Evolutionary conservation across 78 protist genomes (phyloP), one percentile per base, ranked within the genome.

Genomic region (Monocercomonoides exilis): DNA sequence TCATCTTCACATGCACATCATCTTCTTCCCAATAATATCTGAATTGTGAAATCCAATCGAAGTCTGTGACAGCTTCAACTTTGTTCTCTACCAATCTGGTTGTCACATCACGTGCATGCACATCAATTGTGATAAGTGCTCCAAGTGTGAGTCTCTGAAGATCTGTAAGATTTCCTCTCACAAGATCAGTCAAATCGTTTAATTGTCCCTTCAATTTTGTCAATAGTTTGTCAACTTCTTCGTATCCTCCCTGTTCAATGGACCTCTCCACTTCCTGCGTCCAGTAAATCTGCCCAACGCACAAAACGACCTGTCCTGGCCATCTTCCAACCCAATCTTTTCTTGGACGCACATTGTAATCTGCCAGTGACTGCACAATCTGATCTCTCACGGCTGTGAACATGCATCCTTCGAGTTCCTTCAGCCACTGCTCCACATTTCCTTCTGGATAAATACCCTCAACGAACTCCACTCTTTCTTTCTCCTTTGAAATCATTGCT

Each of bases 31-130:
- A 91, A 89, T 93, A 93, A 85, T 91, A 92, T 35, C 95, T 92
- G 84, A 95, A 84, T 85, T 96, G 95, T 1, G 92, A 38, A 41
- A 88, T 89, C 98, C 98, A 96, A n/a, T 87, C 92, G 44, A 95
- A 95, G 89, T 87, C 91, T n/a, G 21, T 46, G 11, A 0, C 33
- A 64, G 33, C 4, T 43, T 11, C 29, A 38, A 92, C 85, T 4
- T 45, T 79, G 2, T 42, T 42, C 45, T 38, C 43, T 21, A 77
- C 36, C 87, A 94, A 45, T 43, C 45, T 45, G 5, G 2, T 46
- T 1, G 44, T 35, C 33, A 92, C 92, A 77, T 94, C 96, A 1
- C 93, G 86, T 0, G 91, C 89, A 79, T 94, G 96, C 44, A 94
- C 94, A 43, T 94, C 96, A 43, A 94, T 82, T 44, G 86, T 84